phyloP scores from a whole-genome alignment of 192 early-diverging fungal species.

The Backusella westeae region DNA sequence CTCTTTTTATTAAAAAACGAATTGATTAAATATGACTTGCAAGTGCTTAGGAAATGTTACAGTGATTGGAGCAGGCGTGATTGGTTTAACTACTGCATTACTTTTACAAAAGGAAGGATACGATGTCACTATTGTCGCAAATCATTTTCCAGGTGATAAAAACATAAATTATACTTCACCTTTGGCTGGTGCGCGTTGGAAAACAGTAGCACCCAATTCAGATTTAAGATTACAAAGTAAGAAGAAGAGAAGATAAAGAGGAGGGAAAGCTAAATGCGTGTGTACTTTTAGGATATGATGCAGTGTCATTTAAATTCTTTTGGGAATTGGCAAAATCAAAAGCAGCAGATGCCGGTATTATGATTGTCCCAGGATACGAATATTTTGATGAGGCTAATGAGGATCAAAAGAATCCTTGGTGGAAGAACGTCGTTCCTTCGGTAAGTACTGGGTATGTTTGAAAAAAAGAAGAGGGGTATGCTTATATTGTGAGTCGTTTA shows the following conservation, averaged over 20 bases:
- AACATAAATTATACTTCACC: slow-evolving; percentile 51
- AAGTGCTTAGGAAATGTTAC: slow-evolving; percentile 4
- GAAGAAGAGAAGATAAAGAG: background rate
- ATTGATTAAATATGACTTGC: background rate
- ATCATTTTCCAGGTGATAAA: slow-evolving; percentile 53
- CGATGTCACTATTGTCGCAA: slow-evolving; percentile 60
- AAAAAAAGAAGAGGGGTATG: background rate
- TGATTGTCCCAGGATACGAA: slow-evolving; percentile 30
- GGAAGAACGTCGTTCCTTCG: slow-evolving; percentile 42
- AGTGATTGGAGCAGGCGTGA: slow-evolving; percentile 76
- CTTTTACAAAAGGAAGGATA: slow-evolving; percentile 57
- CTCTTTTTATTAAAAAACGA: background rate
- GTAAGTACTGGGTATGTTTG: slow-evolving; percentile 25
- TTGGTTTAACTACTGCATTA: slow-evolving; percentile 71
- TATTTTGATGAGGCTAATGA: slow-evolving; percentile 35
- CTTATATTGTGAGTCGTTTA: background rate
- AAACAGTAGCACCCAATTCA: slow-evolving; percentile 30
- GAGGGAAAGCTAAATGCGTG: too few relatives aligned
- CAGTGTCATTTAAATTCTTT: slow-evolving; percentile 41
- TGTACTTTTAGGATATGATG: slow-evolving; percentile 34
- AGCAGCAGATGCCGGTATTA: slow-evolving; percentile 42
- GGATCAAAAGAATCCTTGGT: slow-evolving; percentile 36
- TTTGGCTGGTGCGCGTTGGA: slow-evolving; percentile 51
- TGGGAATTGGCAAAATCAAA: slow-evolving; percentile 34
- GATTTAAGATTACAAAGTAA: slow-evolving; percentile 39